Conservation (phyloP, 176 grass and related monocot genomes). For the Oryza longistaminata region DNA sequence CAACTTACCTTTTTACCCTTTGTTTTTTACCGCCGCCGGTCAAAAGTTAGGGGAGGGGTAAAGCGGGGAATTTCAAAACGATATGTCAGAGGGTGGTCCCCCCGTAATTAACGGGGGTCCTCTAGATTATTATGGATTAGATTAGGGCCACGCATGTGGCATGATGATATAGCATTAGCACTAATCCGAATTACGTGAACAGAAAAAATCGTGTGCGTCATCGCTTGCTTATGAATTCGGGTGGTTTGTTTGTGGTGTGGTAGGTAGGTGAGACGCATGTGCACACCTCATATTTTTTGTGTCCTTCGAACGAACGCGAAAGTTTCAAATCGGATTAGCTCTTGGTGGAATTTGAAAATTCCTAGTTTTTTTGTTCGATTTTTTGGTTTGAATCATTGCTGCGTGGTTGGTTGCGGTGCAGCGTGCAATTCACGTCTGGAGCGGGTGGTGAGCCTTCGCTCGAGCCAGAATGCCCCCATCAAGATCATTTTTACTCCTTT, state of each 20-base stretch:
- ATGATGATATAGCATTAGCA: not conserved
- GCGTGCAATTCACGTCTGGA: too few relatives aligned
- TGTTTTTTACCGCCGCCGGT: not conserved
- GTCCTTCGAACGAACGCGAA: not conserved
- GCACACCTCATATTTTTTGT: not conserved
- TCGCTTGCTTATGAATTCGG: not conserved
- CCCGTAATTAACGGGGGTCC: not conserved
- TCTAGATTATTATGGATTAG: constrained; percentile 5
- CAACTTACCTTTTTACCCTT: not conserved
- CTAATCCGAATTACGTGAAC: constrained; percentile 23
- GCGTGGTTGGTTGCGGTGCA: constrained; percentile 24
- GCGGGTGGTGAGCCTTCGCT: not conserved
- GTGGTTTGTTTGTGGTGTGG: constrained; percentile 17
- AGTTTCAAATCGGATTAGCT: not conserved
- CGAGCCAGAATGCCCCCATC: not conserved
- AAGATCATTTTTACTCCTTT: not conserved
- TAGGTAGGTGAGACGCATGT: not conserved
- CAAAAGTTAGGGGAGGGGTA: not conserved
- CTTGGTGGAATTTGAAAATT: not conserved
- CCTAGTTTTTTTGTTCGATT: not conserved
- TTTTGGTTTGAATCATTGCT: not conserved
- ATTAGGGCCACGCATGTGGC: constrained; percentile 17
- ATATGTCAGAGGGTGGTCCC: not conserved
- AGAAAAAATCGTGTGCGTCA: not conserved
- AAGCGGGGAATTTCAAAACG: not conserved